Base-by-base conservation (phyloP, 2,329 filamentous ascomycete genomes). In the Ambrosiella beaveri region DNA sequence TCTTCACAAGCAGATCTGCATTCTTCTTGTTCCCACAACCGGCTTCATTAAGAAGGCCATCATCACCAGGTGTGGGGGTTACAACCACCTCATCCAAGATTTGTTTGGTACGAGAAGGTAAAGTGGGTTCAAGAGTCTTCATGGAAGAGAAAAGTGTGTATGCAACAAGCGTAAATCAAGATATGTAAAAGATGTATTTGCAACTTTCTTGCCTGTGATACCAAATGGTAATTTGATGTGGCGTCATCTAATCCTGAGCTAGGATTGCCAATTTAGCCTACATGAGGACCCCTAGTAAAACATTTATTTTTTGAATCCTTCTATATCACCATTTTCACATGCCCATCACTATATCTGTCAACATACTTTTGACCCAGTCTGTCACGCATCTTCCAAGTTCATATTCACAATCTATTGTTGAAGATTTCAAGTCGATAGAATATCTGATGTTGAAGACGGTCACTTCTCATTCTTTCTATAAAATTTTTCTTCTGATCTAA, bases 1-100 rank as follows among this genome's bases (percentile, higher is more conserved):
- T 53, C 13, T 56, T 45, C 47, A 19, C 47, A 6, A 35, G 40
- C 11, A 15, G 6, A 15, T 36, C 15, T 53, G 41, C 35, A 37
- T 45, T 44, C 36, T 51, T 59, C 36, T 50, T 54, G n/a, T 13
- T 54, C 37, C 38, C 39, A n/a, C 58, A 59, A 11, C 54, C 54
- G 19, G 39, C 3, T 15, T 15, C 53, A 17, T 27, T 44, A 19
- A 36, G 36, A 13, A 13, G 19, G 11, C 45, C 47, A 45, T 58
- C 19, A 35, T 12, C 38, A 12, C 50, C 39, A 36, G 37, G 6
- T 54, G 52, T 54, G 13, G 52, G 39, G 4, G 52, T 41, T 12
- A 54, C 52, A 11, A 54, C 52, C 11, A 54, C 52, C 19, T 54
- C 52, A 35, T 54, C 52, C 11, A 41, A n/a, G 12, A 37, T 9